Base-by-base conservation (phyloP, 371 early-diverging fungal species). In the Actinomucor elegans region DNA sequence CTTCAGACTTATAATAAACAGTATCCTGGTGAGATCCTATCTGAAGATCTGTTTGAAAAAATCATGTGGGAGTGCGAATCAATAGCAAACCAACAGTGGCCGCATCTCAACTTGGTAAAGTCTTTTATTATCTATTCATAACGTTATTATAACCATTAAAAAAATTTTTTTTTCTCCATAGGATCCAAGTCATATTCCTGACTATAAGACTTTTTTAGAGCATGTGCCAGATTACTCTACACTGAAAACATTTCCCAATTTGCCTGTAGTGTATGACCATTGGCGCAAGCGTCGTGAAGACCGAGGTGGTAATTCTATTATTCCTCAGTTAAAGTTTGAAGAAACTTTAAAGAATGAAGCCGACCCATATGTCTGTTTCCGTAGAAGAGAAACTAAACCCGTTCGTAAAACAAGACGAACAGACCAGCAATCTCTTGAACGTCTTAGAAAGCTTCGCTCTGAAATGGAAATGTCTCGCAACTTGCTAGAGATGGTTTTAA, bases 321-420 rank as follows among this genome's bases (percentile, higher is more conserved):
- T 81, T 12, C 84, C 93, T 2, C 66, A 66, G n/a, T 67, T 91
- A 1, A 66, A 57, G 66, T 73, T 67, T 43, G 91, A 90, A 38
- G 90, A 90, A 35, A 61, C 73, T n/a, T 41, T 74, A 4, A 82
- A 85, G 45, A 77, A 84, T 23, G 96, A 94, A 48, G 70, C 77
- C 24, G 94, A 97, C 66, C 96, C 98, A 2, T 98, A 94, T 63
- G 86, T 96, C 4, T 98, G 98, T 61, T 98, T 98, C 80, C 90
- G 98, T 47, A 85, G 90, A 35, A 79, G 98, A 41, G 98, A 97
- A 67, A 83, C 93, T 37, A 92, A 92, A 64, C 83, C 86, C 6
- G 59, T 87, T 10, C 90, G 97, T 31, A 95, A 94, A 62, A 91
- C 94, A 20, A 75, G 96, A 38, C 86, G 93, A 10, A 86, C 88